Conservation (phyloP, 2,329 filamentous ascomycete genomes). For the Leptographium radiaticola region DNA sequence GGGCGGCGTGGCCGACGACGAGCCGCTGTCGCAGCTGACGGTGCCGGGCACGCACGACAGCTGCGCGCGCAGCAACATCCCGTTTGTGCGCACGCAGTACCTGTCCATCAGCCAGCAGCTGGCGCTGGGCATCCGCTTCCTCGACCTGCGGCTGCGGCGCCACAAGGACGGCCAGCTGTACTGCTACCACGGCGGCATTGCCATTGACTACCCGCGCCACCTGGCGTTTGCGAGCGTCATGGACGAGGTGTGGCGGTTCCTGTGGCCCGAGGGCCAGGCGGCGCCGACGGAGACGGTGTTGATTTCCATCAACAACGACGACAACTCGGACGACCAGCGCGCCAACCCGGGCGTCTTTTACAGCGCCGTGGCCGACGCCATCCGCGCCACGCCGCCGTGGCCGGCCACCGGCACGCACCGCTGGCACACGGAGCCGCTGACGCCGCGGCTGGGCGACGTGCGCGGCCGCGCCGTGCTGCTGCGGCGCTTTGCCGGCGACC, state of each 20-base stretch:
- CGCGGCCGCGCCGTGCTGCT: constrained; percentile 56
- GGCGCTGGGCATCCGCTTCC: constrained; percentile 58
- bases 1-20: constrained; percentile 41
- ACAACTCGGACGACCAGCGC: constrained; percentile 47
- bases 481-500: constrained; percentile 41
- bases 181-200: constrained; percentile 59
- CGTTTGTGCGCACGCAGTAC: constrained; percentile 61
- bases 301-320: constrained; percentile 56
- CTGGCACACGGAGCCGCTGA: constrained; percentile 48
- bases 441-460: constrained; percentile 48
- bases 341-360: constrained; percentile 24
- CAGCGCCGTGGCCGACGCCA: constrained; percentile 39
- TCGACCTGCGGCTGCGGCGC: constrained; percentile 42
- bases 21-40: constrained; percentile 47
- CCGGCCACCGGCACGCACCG: constrained; percentile 20
- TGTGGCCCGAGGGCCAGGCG: constrained; percentile 28
- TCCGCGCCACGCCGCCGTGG: constrained; percentile 23
- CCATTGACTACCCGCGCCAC: constrained; percentile 49
- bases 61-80: constrained; percentile 26
- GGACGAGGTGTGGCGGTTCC: constrained; percentile 44
- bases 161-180: constrained; percentile 34
- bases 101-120: constrained; percentile 50
- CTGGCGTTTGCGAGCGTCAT: constrained; percentile 51
- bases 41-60: constrained; percentile 67
- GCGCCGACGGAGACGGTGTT: constrained; percentile 54